Percentiles rank a stretch among this genome's conserved stretches.
Conservation (phyloP, 257 asterid species). For the Fraxinus anomala region DNA sequence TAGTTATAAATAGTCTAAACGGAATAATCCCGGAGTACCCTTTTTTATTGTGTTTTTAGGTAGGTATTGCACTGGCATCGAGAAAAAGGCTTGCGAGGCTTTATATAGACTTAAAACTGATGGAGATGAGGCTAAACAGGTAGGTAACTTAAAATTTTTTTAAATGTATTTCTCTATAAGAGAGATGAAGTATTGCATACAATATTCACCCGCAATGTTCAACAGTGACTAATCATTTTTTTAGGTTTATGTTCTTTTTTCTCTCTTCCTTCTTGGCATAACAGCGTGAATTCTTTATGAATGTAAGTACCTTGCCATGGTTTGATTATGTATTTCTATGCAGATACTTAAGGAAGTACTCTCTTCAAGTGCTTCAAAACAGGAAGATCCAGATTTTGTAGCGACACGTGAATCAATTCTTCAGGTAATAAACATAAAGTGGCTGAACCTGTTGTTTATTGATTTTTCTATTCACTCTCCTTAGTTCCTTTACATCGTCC, state of each 20-base stretch:
- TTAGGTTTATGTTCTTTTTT: slow-evolving; percentile 13
- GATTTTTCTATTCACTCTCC: slow-evolving; percentile 4
- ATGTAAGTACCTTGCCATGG: slow-evolving; percentile 13
- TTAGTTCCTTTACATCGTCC: slow-evolving; percentile 3
- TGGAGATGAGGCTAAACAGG: slow-evolving; percentile 87
- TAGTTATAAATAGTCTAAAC: neutral
- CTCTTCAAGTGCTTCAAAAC: slow-evolving; percentile 58
- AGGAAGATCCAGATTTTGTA: slow-evolving; percentile 59
- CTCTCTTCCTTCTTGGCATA: slow-evolving; percentile 7
- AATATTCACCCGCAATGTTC: neutral
- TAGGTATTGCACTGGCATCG: slow-evolving; percentile 55
- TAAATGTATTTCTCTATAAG: slow-evolving; percentile 3
- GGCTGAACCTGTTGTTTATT: slow-evolving; percentile 10
- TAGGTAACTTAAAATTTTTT: slow-evolving; percentile 25
- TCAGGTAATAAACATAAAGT: slow-evolving; percentile 49
- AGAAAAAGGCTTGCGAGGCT: slow-evolving; percentile 79
- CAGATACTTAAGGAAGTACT: slow-evolving; percentile 77
- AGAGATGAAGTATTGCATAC: slow-evolving; percentile 12
- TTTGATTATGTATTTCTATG: slow-evolving; percentile 27
- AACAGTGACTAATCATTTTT: slow-evolving; percentile 2
- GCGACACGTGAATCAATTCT: slow-evolving; percentile 80
- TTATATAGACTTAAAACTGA: slow-evolving; percentile 67
- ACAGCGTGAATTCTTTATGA: slow-evolving; percentile 10
- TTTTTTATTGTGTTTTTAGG: slow-evolving; percentile 47
- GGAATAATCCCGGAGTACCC: slow-evolving; percentile 19